Conservation (phyloP, 306 rosid species). For the Alnus glutinosa region DNA sequence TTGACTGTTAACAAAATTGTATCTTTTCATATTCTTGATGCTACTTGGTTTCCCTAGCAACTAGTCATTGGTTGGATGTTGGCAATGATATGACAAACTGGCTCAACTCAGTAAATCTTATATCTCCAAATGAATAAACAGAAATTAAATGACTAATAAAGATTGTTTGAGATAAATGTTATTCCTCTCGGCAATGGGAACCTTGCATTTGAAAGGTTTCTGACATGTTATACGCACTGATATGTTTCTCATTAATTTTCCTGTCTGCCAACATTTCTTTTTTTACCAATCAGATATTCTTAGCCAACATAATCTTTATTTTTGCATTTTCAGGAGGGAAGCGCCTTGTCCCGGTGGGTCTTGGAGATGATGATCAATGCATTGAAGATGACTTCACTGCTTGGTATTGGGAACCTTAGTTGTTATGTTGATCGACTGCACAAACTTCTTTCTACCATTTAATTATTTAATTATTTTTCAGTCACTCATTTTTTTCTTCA, state of each 20-base stretch:
- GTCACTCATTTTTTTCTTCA: background rate
- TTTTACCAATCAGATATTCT: background rate
- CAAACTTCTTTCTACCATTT: background rate
- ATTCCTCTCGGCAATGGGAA: slow-evolving; percentile 7
- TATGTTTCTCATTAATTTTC: slow-evolving; percentile 16
- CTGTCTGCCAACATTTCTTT: background rate
- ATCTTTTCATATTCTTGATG: background rate
- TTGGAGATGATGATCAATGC: slow-evolving; percentile 98
- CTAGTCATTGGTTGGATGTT: background rate
- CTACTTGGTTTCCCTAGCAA: background rate
- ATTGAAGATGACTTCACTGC: slow-evolving; percentile 98
- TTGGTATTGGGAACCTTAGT: slow-evolving; percentile 59
- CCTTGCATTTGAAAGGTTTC: slow-evolving; percentile 9
- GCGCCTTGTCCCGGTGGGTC: slow-evolving; percentile 78
- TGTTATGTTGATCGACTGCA: slow-evolving; percentile 10
- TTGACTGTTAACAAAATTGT: background rate
- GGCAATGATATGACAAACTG: background rate
- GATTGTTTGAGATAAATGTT: background rate
- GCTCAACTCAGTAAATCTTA: background rate
- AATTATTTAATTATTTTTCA: background rate
- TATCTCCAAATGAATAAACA: background rate
- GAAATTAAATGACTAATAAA: background rate
- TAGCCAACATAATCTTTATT: slow-evolving; percentile 4
- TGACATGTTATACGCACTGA: background rate
- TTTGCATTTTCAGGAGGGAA: slow-evolving; percentile 66